Conservation (phyloP, 106 monocot genomes). For the Acanthochlamys bracteata region DNA sequence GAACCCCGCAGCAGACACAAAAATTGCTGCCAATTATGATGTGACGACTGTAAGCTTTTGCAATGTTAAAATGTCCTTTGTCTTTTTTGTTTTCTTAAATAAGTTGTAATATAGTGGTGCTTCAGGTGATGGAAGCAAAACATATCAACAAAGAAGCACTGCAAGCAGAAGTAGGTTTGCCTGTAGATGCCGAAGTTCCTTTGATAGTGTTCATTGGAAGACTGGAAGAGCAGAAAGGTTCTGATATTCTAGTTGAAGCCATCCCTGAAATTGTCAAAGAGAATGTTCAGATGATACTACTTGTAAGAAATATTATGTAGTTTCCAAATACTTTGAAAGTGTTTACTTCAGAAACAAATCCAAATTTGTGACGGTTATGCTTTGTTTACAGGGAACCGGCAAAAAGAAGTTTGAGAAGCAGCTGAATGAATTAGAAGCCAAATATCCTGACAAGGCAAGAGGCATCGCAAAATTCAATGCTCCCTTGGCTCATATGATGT, state of each 20-base stretch:
- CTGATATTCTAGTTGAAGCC: slow-evolving; percentile 78
- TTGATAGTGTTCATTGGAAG: slow-evolving; percentile 82
- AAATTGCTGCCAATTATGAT: slow-evolving; percentile 65
- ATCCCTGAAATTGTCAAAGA: slow-evolving; percentile 66
- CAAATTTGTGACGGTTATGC: not conserved
- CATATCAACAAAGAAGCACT: slow-evolving; percentile 77
- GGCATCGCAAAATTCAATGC: slow-evolving; percentile 78
- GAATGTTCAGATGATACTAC: slow-evolving; percentile 79
- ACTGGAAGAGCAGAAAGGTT: slow-evolving; percentile 95
- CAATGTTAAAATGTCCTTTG: not conserved
- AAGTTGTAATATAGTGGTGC: not conserved
- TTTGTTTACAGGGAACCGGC: slow-evolving; percentile 71
- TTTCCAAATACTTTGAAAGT: not conserved
- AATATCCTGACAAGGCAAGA: slow-evolving; percentile 61
- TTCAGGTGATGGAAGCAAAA: slow-evolving; percentile 75
- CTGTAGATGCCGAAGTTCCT: slow-evolving; percentile 50
- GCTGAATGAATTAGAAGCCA: slow-evolving; percentile 38
- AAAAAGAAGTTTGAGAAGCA: slow-evolving; percentile 82
- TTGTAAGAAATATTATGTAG: slow-evolving; percentile 26
- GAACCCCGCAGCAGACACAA: slow-evolving; percentile 77
- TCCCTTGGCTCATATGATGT: slow-evolving; percentile 68
- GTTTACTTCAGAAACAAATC: not conserved
- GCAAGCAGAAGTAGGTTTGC: slow-evolving; percentile 86
- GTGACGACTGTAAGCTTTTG: slow-evolving; percentile 48
- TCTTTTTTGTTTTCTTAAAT: not conserved